Base-by-base conservation (phyloP, 1,139 yeast species). In the Candida freyschussii region DNA sequence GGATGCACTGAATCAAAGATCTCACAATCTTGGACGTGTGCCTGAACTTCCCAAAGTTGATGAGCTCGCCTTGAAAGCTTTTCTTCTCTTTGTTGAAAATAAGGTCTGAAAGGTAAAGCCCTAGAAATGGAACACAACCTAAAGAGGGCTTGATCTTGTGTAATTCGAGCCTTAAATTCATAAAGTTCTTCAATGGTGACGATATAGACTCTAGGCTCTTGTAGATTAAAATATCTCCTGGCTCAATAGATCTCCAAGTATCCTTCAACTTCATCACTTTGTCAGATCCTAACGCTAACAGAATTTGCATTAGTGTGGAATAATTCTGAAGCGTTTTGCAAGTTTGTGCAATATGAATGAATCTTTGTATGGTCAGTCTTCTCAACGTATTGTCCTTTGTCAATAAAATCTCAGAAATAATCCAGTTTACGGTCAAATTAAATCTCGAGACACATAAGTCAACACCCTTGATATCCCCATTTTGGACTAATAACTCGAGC, bases 41-140 rank as follows among this genome's bases (percentile, higher is more conserved):
- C 44, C 83, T 69, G 59, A 82, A 83, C 48, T 86, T 80, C 29
- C 83, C 77, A 52, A 87, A 80, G 53, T 89, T 87, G 42, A 89
- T 69, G 39, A 17, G 24, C 4, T 65, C 65, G 13, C 67, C 69
- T 24, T 61, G 45, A 1, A 43, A 44, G 20, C 51, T 51, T 26
- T 51, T 47, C 40, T 87, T 68, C 50, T 85, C 93, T 5, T 87
- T 77, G 55, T 86, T 86, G 53, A 80, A 75, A 1, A 85, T 77
- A 50, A 89, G 67, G 56, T 91, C 97, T 3, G 89, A 79, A 32
- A 91, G 58, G 50, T 85, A 87, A 26, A 91, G 66, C 2, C 95
- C 96, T 33, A 89, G 75, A 55, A 87, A 89, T 17, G 97, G 97
- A 31, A 89, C 77, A 48, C 95, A 80, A 2, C 97, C 97, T 38